Evolutionary conservation across 2,329 filamentous ascomycete species (phyloP).

Genomic region (Penicillium griseofulvum): DNA sequence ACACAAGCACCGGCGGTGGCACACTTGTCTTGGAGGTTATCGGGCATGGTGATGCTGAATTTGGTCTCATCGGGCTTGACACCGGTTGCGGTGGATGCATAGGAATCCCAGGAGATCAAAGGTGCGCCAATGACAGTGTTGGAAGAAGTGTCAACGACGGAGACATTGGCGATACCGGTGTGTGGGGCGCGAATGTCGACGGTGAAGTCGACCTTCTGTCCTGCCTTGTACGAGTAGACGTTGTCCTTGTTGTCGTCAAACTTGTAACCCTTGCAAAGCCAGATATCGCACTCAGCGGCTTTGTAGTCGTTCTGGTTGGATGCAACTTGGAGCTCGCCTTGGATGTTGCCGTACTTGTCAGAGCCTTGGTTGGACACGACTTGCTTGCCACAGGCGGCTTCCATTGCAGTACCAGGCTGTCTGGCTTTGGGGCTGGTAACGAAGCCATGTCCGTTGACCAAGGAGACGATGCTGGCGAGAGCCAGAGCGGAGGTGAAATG

Average conservation of each 20-base stretch:
- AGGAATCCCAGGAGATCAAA: slow-evolving; percentile 32
- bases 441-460: slow-evolving; percentile 55
- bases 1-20: slow-evolving; percentile 32
- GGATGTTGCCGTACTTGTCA: slow-evolving; percentile 58
- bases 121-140: slow-evolving; percentile 41
- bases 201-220: slow-evolving; percentile 45
- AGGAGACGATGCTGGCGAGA: slow-evolving; percentile 45
- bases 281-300: slow-evolving; percentile 50
- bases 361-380: slow-evolving; percentile 53
- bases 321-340: slow-evolving; percentile 54
- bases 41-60: slow-evolving; percentile 35
- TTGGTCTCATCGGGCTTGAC: slow-evolving; percentile 27
- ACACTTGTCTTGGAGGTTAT: slow-evolving; percentile 28
- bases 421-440: slow-evolving; percentile 51
- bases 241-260: slow-evolving; percentile 56
- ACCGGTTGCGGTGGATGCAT: slow-evolving; percentile 32
- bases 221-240: slow-evolving; percentile 52
- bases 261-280: slow-evolving; percentile 59
- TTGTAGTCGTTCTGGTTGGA: slow-evolving; percentile 50
- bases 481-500: slow-evolving; percentile 42
- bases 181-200: slow-evolving; percentile 50
- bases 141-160: slow-evolving; percentile 47
- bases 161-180: slow-evolving; percentile 50
- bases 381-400: slow-evolving; percentile 54
- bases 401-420: slow-evolving; percentile 52